A percentile compares a stretch with the other conserved stretches of the same genome.
These are phyloP conservation scores for Cyclocybe cylindracea DNA, from an alignment of 768 basidiomycete genomes.

Conservation along the genomic window DNA sequence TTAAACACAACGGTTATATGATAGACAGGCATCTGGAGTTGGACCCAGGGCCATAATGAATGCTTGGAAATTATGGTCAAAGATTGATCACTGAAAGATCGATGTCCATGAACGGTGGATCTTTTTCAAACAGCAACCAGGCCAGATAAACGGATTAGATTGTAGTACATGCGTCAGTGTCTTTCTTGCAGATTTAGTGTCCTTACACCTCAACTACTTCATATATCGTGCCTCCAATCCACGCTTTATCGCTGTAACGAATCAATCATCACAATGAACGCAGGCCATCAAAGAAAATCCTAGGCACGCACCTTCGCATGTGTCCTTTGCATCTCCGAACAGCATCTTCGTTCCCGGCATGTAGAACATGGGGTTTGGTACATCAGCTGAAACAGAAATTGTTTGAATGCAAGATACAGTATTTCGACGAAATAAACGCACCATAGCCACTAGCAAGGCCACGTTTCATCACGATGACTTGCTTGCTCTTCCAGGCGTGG, in stretches of 20 bases:
- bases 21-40: not conserved
- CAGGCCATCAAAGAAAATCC: not conserved
- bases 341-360: constrained; percentile 90
- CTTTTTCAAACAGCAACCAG: too few species aligned
- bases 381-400: constrained; percentile 59
- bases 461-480: constrained; percentile 91
- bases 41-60: too few species aligned
- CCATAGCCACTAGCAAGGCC: constrained; percentile 89
- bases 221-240: constrained; percentile 44
- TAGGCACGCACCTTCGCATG: constrained; percentile 69
- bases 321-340: constrained; percentile 90
- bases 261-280: constrained; percentile 1
- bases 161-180: not conserved
- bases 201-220: constrained; percentile 8
- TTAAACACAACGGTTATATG: not conserved
- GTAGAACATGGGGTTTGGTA: constrained; percentile 94
- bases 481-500: constrained; percentile 92
- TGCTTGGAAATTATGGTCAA: too few species aligned
- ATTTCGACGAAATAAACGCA: constrained; percentile 28
- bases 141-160: too few species aligned
- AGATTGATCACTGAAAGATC: too few species aligned
- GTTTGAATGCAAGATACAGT: constrained; percentile 3
- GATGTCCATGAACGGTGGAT: too few species aligned
- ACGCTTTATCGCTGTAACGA: constrained; percentile 53
- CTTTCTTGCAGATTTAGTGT: not conserved